Evolutionary conservation across 371 early-diverging fungal species (phyloP).

Genomic region (Dichotomocladium elegans): DNA sequence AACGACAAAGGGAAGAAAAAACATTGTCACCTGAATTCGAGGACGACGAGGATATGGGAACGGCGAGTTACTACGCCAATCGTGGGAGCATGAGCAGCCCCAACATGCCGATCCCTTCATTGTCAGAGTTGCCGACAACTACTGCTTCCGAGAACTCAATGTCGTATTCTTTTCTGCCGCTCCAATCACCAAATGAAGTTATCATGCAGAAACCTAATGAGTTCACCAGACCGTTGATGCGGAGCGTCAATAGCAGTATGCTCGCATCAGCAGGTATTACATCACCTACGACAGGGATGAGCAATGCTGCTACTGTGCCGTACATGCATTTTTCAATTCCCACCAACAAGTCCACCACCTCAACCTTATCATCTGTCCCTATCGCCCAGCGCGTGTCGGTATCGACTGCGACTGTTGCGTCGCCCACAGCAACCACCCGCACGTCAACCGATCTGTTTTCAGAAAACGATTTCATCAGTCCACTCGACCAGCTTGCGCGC

Average conservation of each 20-base stretch:
- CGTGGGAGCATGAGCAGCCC: not conserved
- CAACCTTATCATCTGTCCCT: conserved; percentile 28
- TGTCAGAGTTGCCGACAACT: not conserved
- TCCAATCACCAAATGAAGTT: conserved; percentile 40
- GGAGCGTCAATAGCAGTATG: conserved; percentile 25
- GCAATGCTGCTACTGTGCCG: too few relatives aligned
- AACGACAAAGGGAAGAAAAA: not conserved
- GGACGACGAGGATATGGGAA: not conserved
- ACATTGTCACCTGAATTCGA: not conserved
- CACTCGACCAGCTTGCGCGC: conserved; percentile 31
- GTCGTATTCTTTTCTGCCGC: conserved; percentile 8
- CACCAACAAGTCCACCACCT: conserved; percentile 14
- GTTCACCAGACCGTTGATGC: conserved; percentile 14
- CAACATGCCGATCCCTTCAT: not conserved
- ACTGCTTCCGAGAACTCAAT: not conserved
- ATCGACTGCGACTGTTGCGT: conserved; percentile 2
- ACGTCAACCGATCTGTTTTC: too few relatives aligned
- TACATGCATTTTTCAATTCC: conserved; percentile 23
- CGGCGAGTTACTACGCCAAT: not conserved
- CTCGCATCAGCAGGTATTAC: conserved; percentile 12
- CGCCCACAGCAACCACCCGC: conserved; percentile 20
- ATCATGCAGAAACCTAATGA: conserved; percentile 41
- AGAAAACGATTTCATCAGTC: conserved; percentile 28
- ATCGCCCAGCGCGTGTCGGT: conserved; percentile 13
- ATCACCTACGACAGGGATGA: conserved; percentile 1